Evolutionary conservation across 192 early-diverging fungal genomes (phyloP).

Genomic region (Coemansia sp.): DNA sequence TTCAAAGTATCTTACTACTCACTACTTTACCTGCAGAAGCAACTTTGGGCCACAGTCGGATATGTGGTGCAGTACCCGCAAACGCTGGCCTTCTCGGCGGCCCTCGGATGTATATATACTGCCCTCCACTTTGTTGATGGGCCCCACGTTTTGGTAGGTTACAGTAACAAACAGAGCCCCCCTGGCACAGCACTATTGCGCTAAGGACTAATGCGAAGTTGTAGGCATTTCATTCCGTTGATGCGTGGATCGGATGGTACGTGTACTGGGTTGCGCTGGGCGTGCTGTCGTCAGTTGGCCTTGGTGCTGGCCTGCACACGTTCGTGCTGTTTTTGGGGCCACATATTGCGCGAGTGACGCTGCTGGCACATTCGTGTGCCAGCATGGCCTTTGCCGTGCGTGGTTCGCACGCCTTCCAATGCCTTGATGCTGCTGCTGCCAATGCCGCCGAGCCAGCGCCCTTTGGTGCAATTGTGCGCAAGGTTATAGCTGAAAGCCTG

Average conservation of each 20-base stretch:
- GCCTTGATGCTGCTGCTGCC: slow-evolving; percentile 3
- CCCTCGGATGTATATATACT: slow-evolving; percentile 29
- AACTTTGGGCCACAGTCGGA: slow-evolving; percentile 13
- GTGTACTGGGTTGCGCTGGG: slow-evolving; percentile 87
- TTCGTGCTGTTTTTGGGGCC: slow-evolving; percentile 94
- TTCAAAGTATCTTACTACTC: slow-evolving; percentile 53
- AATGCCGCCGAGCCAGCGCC: slow-evolving; percentile 44
- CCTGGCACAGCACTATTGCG: neutral
- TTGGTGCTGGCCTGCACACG: slow-evolving; percentile 93
- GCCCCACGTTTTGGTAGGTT: slow-evolving; percentile 28
- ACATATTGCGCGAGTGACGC: slow-evolving; percentile 85
- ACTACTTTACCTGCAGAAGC: slow-evolving; percentile 29
- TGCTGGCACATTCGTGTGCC: slow-evolving; percentile 80
- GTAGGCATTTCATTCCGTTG: slow-evolving; percentile 38
- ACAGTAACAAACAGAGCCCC: neutral
- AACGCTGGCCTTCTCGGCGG: slow-evolving; percentile 35
- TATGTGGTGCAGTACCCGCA: slow-evolving; percentile 39
- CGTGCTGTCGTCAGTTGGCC: slow-evolving; percentile 84
- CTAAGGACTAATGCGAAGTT: too few relatives aligned
- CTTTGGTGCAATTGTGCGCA: slow-evolving; percentile 62
- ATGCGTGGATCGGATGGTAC: slow-evolving; percentile 74
- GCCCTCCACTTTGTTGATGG: slow-evolving; percentile 41
- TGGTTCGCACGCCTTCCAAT: slow-evolving; percentile 61
- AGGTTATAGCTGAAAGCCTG: slow-evolving; percentile 75
- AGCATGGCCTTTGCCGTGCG: slow-evolving; percentile 69